Evolutionary conservation across 768 basidiomycete genomes (phyloP).

Genomic region (Trametes gibbosa): DNA sequence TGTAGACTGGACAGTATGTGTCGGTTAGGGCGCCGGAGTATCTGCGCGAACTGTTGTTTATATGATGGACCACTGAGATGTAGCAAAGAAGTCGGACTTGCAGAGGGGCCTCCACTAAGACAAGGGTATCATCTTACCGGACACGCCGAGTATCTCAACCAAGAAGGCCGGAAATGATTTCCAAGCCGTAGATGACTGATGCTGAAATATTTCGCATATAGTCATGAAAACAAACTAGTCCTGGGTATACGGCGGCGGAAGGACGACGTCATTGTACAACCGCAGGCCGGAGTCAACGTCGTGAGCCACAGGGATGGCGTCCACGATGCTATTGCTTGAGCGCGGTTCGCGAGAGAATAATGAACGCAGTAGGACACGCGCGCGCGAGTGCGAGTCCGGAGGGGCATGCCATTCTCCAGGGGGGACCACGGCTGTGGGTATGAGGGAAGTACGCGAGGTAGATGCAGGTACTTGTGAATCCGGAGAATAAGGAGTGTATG

Average conservation of each 20-base stretch:
- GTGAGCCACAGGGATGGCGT: background rate
- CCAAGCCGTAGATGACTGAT: no score
- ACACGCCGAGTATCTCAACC: no score
- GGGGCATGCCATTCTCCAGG: background rate
- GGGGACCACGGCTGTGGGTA: background rate
- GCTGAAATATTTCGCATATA: background rate
- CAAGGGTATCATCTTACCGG: no score
- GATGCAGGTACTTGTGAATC: background rate
- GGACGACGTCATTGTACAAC: background rate
- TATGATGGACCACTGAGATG: no score
- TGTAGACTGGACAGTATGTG: no score
- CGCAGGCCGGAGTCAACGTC: background rate
- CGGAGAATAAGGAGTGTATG: background rate
- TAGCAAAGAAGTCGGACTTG: no score
- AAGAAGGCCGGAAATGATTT: no score
- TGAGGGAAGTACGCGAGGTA: background rate
- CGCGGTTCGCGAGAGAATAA: background rate
- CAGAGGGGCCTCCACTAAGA: no score
- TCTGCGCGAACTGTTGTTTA: no score
- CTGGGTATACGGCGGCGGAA: background rate
- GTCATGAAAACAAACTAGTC: background rate
- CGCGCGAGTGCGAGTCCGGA: background rate
- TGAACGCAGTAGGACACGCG: background rate
- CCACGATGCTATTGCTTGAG: background rate
- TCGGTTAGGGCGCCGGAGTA: no score